Percentiles rank a stretch among this genome's conserved stretches.
Conservation (phyloP, 2,329 filamentous ascomycete species). For the Aspergillus sclerotialis region DNA sequence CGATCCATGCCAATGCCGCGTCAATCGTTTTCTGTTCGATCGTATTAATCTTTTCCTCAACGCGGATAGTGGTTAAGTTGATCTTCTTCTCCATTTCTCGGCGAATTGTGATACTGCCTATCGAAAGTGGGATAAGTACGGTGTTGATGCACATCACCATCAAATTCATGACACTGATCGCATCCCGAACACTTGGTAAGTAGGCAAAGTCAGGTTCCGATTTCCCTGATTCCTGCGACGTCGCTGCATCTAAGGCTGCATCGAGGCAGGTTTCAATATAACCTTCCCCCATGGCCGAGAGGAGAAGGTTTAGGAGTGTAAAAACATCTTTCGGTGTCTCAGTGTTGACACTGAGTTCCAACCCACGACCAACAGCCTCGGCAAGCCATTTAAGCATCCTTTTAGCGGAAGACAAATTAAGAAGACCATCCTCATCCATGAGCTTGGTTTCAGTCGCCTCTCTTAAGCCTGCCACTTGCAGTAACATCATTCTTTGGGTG, state of each 20-base stretch:
- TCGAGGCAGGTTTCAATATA: slow-evolving; percentile 62
- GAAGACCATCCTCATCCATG: slow-evolving; percentile 76
- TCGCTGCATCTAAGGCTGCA: slow-evolving; percentile 66
- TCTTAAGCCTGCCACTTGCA: slow-evolving; percentile 75
- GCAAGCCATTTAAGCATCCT: slow-evolving; percentile 97
- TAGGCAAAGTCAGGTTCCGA: slow-evolving; percentile 83
- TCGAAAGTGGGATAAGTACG: slow-evolving; percentile 81
- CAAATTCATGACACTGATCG: slow-evolving; percentile 83
- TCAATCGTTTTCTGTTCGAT: slow-evolving; percentile 64
- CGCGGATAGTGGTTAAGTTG: slow-evolving; percentile 62
- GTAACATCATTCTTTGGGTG: slow-evolving; percentile 83
- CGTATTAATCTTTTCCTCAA: slow-evolving; percentile 75
- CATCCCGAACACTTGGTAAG: slow-evolving; percentile 68
- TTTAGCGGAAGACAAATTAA: slow-evolving; percentile 84
- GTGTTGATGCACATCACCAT: slow-evolving; percentile 89
- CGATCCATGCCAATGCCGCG: slow-evolving; percentile 68
- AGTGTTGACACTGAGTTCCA: slow-evolving; percentile 79
- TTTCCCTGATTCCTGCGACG: slow-evolving; percentile 70
- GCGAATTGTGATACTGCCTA: slow-evolving; percentile 82
- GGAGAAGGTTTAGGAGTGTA: slow-evolving; percentile 71
- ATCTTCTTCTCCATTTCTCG: slow-evolving; percentile 83
- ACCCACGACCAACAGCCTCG: slow-evolving; percentile 81
- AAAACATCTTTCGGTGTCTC: slow-evolving; percentile 94
- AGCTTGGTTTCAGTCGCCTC: slow-evolving; percentile 86
- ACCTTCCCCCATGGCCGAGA: slow-evolving; percentile 82